Base-by-base conservation (phyloP, 2,329 filamentous ascomycete genomes). In the Gliomastix tumulicola region DNA sequence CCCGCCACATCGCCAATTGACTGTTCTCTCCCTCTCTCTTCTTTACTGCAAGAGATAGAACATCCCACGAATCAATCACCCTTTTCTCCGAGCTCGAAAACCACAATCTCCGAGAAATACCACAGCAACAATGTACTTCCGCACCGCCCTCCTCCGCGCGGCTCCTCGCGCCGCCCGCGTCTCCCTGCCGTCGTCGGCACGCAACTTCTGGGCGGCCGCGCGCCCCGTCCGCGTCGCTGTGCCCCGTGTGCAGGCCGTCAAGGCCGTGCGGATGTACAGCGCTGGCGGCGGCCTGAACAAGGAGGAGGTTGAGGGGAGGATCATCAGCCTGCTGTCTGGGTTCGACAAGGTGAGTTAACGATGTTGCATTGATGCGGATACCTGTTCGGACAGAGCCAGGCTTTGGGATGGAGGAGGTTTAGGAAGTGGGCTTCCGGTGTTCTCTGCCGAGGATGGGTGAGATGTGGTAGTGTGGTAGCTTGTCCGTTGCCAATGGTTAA, bases 241-340 rank as follows among this genome's bases (percentile, higher is more conserved):
- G 58, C 76, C 82, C 41, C 60, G 60, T 57, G 69, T 77, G 48
- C 72, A 76, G 55, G 71, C 74, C 55, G 76, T 81, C 66, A 74
- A 82, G 60, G 74, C 78, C 50, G 73, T 85, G 56, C 76, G 92
- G 67, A 84, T 80, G 71, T 98, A 98, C 71, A 88, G 89, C 49
- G 85, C 90, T 37, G 81, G 76, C 42, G 78, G 82, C 46, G 81
- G 82, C 49, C 77, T 97, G 47, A 74, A 78, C 54, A 83, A 88
- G 73, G 72, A 81, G 39, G 88, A 95, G 70, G 85, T 95, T 40
- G 83, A 94, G 70, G 87, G 86, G 43, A 80, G 90, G 60, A 96
- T 97, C 74, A 76, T 94, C 63, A 85, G 88, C 65, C 73, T 98
- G 55, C 66, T 98, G 65, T 84, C 88, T 70, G 90, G 89, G 63